phyloP scores from a whole-genome alignment of 2,329 filamentous ascomycete genomes.

The Colletotrichum sojae region DNA sequence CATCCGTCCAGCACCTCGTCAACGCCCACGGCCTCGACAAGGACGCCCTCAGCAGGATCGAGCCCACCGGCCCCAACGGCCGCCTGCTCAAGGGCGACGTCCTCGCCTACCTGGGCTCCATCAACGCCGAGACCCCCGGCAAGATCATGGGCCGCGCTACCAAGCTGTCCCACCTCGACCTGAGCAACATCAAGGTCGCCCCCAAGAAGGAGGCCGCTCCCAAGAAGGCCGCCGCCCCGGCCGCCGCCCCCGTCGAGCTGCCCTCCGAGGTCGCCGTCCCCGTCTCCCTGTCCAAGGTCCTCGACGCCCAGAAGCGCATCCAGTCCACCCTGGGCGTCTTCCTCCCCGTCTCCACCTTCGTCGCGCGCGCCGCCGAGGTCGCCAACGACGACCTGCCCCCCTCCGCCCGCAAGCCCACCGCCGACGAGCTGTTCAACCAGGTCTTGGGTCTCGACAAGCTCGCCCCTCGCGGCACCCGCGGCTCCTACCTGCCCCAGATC shows the following conservation, averaged over 20 bases:
- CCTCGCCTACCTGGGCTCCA: constrained; percentile 87
- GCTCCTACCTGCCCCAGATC: constrained; percentile 82
- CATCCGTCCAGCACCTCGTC: constrained; percentile 87
- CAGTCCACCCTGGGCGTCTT: constrained; percentile 83
- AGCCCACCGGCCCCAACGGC: constrained; percentile 87
- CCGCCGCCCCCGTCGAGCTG: constrained; percentile 57
- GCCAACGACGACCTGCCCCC: constrained; percentile 91
- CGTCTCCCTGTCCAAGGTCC: constrained; percentile 83
- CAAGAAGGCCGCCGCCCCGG: constrained; percentile 19
- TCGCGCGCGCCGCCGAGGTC: constrained; percentile 85
- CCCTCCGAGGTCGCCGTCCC: constrained; percentile 77
- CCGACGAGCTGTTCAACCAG: constrained; percentile 90
- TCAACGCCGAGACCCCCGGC: constrained; percentile 79
- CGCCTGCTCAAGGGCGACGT: constrained; percentile 96
- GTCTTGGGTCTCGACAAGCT: constrained; percentile 78
- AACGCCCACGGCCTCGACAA: constrained; percentile 83
- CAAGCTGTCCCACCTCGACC: constrained; percentile 86
- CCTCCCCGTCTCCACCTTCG: constrained; percentile 88
- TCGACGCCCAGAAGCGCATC: constrained; percentile 86
- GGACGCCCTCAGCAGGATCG: constrained; percentile 84
- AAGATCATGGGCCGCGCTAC: constrained; percentile 79
- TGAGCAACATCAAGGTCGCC: constrained; percentile 94
- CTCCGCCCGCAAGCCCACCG: constrained; percentile 74
- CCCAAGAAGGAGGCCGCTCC: constrained; percentile 60
- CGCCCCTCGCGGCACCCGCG: constrained; percentile 61